Conservation (phyloP, 441 rosid genomes). For the Corymbia calophylla region DNA sequence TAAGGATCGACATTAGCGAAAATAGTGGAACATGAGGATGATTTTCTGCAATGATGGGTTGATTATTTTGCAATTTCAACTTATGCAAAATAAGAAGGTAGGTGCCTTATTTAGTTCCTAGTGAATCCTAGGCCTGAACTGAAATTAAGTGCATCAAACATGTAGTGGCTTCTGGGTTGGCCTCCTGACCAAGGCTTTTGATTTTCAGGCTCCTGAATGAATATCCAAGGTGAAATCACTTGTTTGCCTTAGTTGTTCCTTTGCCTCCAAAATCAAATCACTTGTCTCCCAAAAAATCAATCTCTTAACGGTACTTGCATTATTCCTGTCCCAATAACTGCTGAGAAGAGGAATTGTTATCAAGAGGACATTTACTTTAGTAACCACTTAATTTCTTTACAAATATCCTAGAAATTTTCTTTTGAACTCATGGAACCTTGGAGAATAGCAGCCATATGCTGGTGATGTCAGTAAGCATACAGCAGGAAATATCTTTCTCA, state of each 20-base stretch:
- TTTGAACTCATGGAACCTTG: neutral
- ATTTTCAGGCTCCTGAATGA: neutral
- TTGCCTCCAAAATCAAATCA: too few species aligned
- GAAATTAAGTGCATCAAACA: neutral
- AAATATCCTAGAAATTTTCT: neutral
- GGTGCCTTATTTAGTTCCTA: neutral
- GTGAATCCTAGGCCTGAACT: neutral
- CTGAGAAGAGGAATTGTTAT: neutral
- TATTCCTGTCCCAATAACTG: fast-evolving
- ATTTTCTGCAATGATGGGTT: neutral
- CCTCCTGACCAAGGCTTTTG: fast-evolving
- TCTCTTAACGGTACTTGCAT: neutral
- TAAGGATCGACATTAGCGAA: neutral
- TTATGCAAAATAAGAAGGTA: neutral
- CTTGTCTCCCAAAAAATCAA: neutral
- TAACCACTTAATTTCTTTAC: neutral
- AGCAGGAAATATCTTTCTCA: neutral
- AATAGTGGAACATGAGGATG: neutral
- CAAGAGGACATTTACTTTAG: neutral
- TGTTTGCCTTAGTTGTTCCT: neutral
- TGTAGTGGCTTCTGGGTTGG: neutral
- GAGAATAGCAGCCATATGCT: neutral
- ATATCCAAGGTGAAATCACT: neutral
- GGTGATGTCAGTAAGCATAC: neutral
- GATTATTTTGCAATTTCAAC: neutral